These are phyloP conservation scores for Penicillium sp. DNA, from an alignment of 2,329 filamentous ascomycete genomes.

Conservation along the genomic window DNA sequence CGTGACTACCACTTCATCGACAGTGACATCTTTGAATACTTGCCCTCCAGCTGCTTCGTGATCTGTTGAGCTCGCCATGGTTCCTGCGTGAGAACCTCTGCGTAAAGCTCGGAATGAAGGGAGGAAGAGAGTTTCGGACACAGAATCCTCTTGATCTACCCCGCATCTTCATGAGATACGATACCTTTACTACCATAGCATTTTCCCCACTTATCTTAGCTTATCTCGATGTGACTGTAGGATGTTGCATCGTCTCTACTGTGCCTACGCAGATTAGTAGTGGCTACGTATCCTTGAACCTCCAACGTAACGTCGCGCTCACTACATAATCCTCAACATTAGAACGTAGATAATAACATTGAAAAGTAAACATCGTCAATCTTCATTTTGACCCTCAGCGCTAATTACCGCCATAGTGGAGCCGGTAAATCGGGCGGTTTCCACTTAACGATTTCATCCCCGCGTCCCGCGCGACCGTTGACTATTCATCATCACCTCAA, in stretches of 20 bases:
- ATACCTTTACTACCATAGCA: not conserved
- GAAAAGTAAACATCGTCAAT: not conserved
- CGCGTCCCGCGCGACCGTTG: slow-evolving; percentile 6
- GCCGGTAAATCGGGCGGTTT: not conserved
- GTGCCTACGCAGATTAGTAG: not conserved
- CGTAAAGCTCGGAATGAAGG: not conserved
- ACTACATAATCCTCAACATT: no score
- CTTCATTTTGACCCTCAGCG: not conserved
- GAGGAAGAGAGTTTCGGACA: not conserved
- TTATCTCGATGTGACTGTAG: not conserved
- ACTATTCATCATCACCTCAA: not conserved
- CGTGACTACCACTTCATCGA: slow-evolving; percentile 17
- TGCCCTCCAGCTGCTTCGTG: not conserved
- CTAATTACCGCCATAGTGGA: not conserved
- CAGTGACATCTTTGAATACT: slow-evolving; percentile 4
- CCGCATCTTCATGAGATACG: not conserved
- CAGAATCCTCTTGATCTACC: not conserved
- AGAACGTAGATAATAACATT: no score
- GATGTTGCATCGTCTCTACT: slow-evolving; percentile 2
- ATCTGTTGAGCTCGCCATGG: not conserved
- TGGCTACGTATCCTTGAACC: not conserved
- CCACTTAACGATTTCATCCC: slow-evolving; percentile 1
- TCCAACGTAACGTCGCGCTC: not conserved
- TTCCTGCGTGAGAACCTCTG: not conserved
- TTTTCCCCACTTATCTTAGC: not conserved